phyloP scores from a whole-genome alignment of 495 filamentous ascomycete species.

The Lasiosphaeriaceae sp. region DNA sequence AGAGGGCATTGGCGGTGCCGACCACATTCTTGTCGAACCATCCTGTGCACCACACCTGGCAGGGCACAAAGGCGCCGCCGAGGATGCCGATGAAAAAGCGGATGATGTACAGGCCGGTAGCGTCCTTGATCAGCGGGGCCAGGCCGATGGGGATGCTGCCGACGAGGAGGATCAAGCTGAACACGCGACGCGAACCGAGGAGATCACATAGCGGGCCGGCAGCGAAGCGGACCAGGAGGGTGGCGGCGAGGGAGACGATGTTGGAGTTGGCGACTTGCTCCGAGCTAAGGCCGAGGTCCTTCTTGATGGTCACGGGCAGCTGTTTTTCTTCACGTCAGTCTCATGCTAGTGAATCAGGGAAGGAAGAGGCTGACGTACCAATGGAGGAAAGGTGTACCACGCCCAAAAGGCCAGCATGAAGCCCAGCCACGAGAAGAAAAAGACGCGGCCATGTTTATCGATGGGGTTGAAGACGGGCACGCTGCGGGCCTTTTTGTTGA shows the following conservation, averaged over 20 bases:
- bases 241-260: conserved; percentile 80
- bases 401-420: conserved; percentile 96
- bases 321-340: conserved; percentile 18
- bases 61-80: conserved; percentile 87
- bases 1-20: conserved; percentile 82
- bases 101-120: conserved; percentile 67
- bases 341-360: not conserved
- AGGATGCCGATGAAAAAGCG: conserved; percentile 94
- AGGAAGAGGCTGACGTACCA: conserved; percentile 50
- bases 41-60: conserved; percentile 92
- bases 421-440: conserved; percentile 91
- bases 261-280: conserved; percentile 86
- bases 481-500: conserved; percentile 74
- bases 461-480: conserved; percentile 79
- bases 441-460: conserved; percentile 80
- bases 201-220: conserved; percentile 82
- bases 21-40: conserved; percentile 97
- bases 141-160: conserved; percentile 81
- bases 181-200: conserved; percentile 78
- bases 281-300: conserved; percentile 68
- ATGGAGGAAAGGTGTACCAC: conserved; percentile 82
- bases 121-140: conserved; percentile 69
- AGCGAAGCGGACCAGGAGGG: conserved; percentile 75
- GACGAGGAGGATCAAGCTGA: conserved; percentile 67
- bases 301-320: conserved; percentile 71